These are phyloP conservation scores for Ganoderma resinaceum DNA, from an alignment of 1,284 basidiomycete genomes.

Conservation along the genomic window DNA sequence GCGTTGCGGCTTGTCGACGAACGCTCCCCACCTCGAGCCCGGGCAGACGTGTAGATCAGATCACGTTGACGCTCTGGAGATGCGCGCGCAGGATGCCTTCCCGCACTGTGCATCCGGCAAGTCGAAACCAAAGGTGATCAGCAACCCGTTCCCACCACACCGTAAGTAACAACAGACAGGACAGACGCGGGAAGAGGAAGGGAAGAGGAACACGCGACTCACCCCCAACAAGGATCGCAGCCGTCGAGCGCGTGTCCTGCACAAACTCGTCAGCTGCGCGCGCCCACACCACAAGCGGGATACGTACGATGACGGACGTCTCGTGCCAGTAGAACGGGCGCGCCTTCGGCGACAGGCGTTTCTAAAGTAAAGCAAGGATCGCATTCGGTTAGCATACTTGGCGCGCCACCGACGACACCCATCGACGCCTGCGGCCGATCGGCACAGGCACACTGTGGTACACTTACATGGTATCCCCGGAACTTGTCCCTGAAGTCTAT, in stretches of 20 bases:
- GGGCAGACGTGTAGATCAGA: slow-evolving; percentile 33
- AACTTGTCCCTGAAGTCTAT: slow-evolving; percentile 44
- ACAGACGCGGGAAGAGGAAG: not conserved
- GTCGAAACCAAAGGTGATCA: slow-evolving; percentile 8
- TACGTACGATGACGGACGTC: slow-evolving; percentile 42
- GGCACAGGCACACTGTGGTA: slow-evolving; percentile 19
- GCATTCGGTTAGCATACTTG: slow-evolving; percentile 4
- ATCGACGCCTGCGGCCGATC: not conserved
- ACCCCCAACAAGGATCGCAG: slow-evolving; percentile 43
- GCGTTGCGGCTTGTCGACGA: too few species aligned
- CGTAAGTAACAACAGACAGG: not conserved
- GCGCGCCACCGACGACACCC: not conserved
- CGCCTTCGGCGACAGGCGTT: slow-evolving; percentile 40
- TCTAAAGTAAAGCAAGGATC: too few species aligned
- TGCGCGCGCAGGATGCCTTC: slow-evolving; percentile 44
- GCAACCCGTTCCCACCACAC: slow-evolving; percentile 1
- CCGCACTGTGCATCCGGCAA: slow-evolving; percentile 32
- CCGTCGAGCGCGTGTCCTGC: slow-evolving; percentile 42
- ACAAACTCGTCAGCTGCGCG: not conserved
- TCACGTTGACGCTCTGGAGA: slow-evolving; percentile 43
- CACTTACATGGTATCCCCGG: slow-evolving; percentile 41
- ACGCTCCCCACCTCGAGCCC: not conserved
- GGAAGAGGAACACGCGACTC: slow-evolving; percentile 11
- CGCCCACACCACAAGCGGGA: slow-evolving; percentile 23
- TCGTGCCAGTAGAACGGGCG: slow-evolving; percentile 44